Evolutionary conservation across 2,329 filamentous ascomycete genomes (phyloP), one percentile per base, ranked within the genome.

Genomic region (Fusarium illudens): DNA sequence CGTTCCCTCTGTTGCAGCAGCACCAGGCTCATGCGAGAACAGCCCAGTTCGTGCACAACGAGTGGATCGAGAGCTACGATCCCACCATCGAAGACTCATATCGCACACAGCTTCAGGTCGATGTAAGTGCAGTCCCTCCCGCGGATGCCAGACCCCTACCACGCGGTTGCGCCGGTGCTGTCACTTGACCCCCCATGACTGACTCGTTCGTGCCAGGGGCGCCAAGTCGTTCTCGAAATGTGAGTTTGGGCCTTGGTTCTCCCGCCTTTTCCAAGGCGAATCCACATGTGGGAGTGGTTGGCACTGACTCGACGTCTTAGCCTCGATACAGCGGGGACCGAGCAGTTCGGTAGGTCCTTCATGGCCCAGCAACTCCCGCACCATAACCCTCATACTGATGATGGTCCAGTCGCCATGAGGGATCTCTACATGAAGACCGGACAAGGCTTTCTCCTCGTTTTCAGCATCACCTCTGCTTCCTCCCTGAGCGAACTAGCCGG

Each of bases 351-450:
- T 95, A 85, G 80, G 90, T 72, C 54, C 58, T 72, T 55, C 51
- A 58, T 59, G 39, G 62, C 62, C 67, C 67, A 67, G 49, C 60
- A 69, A 39, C 56, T 48, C 29, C 59, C 60, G 32, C 30, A 57
- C 49, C 52, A 30, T 33, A 52, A 60, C 61, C 51, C 54, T 60
- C 48, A 44, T 64, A 70, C 72, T 76, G 65, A 74, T 63, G 53
- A 63, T 65, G 54, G 46, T 46, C 37, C 65, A 88, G 84, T 88
- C 72, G 86, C 86, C 59, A 89, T 89, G 86, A 87, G 92, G 76
- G 92, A 96, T 77, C 84, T 95, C 46, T 96, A 97, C 83, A 96
- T 97, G 92, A 96, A 96, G 77, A 92, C 93, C 36, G 93, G 93
- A 58, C 93, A 97, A 80, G 93, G 94, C 0, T 97, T 97, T 78